These are phyloP conservation scores for Phytophthora sojae DNA, from an alignment of 352 stramenopile genomes.

Conservation along the genomic window DNA sequence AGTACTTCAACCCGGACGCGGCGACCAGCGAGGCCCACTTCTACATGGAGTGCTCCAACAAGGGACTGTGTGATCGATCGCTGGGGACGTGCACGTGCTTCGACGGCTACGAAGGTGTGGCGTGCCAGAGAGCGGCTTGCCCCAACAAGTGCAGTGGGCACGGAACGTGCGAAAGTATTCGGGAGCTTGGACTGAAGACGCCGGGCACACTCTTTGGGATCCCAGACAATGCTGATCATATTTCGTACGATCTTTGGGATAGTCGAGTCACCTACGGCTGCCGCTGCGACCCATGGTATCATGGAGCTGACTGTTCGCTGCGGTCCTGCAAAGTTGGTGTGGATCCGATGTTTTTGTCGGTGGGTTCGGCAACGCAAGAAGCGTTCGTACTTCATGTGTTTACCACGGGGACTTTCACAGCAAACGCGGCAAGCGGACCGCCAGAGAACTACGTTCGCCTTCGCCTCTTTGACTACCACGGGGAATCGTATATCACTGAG, in stretches of 20 bases:
- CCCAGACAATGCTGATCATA: constrained; percentile 12
- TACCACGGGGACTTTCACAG: too few relatives aligned
- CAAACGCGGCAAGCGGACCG: too few relatives aligned
- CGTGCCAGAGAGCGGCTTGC: constrained; percentile 84
- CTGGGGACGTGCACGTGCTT: constrained; percentile 91
- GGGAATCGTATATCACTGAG: constrained; percentile 71
- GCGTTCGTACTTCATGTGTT: constrained; percentile 61
- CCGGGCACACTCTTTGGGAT: constrained; percentile 51
- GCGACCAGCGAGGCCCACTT: constrained; percentile 76
- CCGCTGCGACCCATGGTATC: constrained; percentile 90
- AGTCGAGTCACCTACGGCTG: constrained; percentile 84
- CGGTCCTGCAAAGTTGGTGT: constrained; percentile 76
- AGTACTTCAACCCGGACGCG: constrained; percentile 72
- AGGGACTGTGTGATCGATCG: constrained; percentile 90
- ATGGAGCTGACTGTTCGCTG: constrained; percentile 81
- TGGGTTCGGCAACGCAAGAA: constrained; percentile 47
- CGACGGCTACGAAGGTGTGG: constrained; percentile 88
- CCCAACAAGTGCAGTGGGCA: constrained; percentile 73
- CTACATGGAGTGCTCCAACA: constrained; percentile 95
- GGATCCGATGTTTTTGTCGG: constrained; percentile 67
- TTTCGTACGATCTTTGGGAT: constrained; percentile 77
- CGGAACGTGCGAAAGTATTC: constrained; percentile 79
- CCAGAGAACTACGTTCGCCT: constrained; percentile 46
- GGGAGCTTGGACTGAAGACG: constrained; percentile 60
- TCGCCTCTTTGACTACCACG: constrained; percentile 73